These are phyloP conservation scores for Gossypium herbaceum DNA, from an alignment of 345 rosid genomes.

Conservation along the genomic window DNA sequence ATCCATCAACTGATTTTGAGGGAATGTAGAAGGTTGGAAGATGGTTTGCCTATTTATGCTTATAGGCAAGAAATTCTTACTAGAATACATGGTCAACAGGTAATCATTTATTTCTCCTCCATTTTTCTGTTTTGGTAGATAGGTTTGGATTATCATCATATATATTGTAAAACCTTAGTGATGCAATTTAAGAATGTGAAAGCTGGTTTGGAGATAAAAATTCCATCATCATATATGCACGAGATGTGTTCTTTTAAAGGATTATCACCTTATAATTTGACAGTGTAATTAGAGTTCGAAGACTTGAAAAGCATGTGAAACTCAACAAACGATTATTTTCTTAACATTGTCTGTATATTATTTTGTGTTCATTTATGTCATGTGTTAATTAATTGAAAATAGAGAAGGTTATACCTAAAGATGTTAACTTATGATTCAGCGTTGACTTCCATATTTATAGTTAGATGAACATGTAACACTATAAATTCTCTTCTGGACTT, in stretches of 20 bases:
- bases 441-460: neutral
- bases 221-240: too few relatives aligned
- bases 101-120: constrained; percentile 9
- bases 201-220: neutral
- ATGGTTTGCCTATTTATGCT: constrained; percentile 73
- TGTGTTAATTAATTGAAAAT: neutral
- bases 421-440: neutral
- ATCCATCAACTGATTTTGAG: constrained; percentile 47
- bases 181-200: neutral
- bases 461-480: neutral
- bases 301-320: neutral
- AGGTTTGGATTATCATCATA: neutral
- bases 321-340: neutral
- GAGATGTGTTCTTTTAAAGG: too few relatives aligned
- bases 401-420: neutral
- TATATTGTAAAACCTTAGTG: neutral
- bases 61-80: constrained; percentile 45
- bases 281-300: neutral
- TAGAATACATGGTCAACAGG: constrained; percentile 50
- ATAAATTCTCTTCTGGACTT: neutral
- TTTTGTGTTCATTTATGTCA: neutral
- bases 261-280: neutral
- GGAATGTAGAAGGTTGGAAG: constrained; percentile 69
- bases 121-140: neutral
- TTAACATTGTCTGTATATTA: neutral